Percentiles rank a stretch among this genome's conserved stretches.
These are phyloP conservation scores for Russula earlei DNA, from an alignment of 768 basidiomycete species.

Conservation along the genomic window DNA sequence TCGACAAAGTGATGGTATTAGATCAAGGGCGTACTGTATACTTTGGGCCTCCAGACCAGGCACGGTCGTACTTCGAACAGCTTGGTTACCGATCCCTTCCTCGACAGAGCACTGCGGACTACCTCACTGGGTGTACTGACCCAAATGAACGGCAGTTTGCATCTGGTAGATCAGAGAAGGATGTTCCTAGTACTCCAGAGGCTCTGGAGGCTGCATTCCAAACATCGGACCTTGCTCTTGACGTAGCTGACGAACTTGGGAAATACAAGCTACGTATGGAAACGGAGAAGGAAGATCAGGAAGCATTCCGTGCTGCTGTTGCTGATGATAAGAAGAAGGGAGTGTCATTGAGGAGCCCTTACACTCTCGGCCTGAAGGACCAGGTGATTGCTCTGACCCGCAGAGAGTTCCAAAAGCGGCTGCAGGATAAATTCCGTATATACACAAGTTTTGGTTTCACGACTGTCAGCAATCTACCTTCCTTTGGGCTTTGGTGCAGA, in stretches of 20 bases:
- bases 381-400: constrained; percentile 66
- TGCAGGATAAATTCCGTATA: constrained; percentile 75
- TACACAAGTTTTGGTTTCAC: constrained; percentile 58
- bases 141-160: constrained; percentile 78
- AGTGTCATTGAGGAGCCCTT: constrained; percentile 71
- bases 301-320: constrained; percentile 70
- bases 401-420: constrained; percentile 61
- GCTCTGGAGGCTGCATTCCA: constrained; percentile 57
- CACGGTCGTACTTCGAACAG: constrained; percentile 68
- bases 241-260: constrained; percentile 38
- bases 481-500: constrained; percentile 24
- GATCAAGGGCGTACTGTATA: constrained; percentile 75
- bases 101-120: constrained; percentile 85
- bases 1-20: constrained; percentile 85
- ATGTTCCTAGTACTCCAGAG: constrained; percentile 60
- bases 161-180: constrained; percentile 43
- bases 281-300: constrained; percentile 56
- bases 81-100: constrained; percentile 69
- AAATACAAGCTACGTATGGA: constrained; percentile 50
- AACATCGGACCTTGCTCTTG: constrained; percentile 36
- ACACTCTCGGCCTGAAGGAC: constrained; percentile 69
- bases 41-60: constrained; percentile 67
- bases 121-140: constrained; percentile 77
- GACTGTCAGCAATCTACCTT: constrained; percentile 41
- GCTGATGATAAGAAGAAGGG: constrained; percentile 70